phyloP scores from a whole-genome alignment of 2,329 filamentous ascomycete species.

The Fusarium decemcellulare region DNA sequence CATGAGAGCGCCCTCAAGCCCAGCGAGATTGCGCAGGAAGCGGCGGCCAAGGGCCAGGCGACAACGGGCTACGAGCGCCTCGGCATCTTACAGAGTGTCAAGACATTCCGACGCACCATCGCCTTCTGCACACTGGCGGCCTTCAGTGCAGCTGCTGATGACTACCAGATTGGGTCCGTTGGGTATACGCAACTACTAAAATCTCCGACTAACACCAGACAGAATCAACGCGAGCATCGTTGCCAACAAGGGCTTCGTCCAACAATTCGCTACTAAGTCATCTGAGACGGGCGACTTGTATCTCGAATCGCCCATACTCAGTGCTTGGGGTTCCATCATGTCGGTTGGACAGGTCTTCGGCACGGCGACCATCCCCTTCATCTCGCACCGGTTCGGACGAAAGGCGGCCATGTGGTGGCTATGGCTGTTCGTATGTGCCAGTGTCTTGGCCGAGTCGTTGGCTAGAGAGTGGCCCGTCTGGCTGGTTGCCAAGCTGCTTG shows the following conservation, averaged over 20 bases:
- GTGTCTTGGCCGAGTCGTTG: conserved; percentile 55
- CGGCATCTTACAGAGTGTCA: conserved; percentile 43
- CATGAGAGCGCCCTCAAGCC: neutral
- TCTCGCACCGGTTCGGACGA: conserved; percentile 46
- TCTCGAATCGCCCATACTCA: conserved; percentile 52
- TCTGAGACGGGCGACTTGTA: conserved; percentile 43
- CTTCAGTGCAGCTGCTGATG: conserved; percentile 46
- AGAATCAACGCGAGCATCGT: conserved; percentile 21
- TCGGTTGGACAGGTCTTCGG: conserved; percentile 57
- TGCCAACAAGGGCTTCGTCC: conserved; percentile 21
- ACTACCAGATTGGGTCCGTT: conserved; percentile 44
- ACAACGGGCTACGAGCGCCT: conserved; percentile 46
- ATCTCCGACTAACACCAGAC: neutral
- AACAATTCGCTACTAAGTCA: conserved; percentile 11
- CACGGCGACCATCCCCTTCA: conserved; percentile 48
- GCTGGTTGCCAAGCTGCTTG: conserved; percentile 53
- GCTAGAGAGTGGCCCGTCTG: conserved; percentile 56
- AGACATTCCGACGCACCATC: conserved; percentile 43
- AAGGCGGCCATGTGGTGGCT: conserved; percentile 49
- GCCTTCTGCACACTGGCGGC: conserved; percentile 44
- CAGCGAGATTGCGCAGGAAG: conserved; percentile 37
- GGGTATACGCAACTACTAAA: neutral
- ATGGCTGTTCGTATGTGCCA: conserved; percentile 50
- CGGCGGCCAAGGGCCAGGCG: conserved; percentile 44
- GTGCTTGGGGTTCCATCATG: conserved; percentile 55